These are phyloP conservation scores for Marvania coccoides DNA, from an alignment of 139 green algal genomes.

Conservation along the genomic window DNA sequence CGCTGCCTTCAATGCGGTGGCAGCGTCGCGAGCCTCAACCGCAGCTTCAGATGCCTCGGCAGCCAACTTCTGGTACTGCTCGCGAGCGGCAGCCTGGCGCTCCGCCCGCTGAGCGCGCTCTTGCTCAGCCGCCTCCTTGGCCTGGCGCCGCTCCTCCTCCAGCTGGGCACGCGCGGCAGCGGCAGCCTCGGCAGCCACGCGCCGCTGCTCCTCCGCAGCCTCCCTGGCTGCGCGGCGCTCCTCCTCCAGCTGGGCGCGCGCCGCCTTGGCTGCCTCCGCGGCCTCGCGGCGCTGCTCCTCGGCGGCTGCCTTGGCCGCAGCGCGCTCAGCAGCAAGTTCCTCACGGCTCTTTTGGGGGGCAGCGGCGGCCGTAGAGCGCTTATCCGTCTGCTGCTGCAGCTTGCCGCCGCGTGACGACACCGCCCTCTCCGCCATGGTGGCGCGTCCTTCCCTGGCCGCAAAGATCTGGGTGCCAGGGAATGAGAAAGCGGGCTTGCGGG, in stretches of 20 bases:
- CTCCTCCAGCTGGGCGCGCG: neutral
- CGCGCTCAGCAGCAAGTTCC: too few relatives aligned
- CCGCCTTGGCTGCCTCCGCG: neutral
- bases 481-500: neutral
- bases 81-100: neutral
- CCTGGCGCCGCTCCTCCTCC: neutral
- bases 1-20: neutral
- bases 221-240: neutral
- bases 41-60: slow-evolving; percentile 6
- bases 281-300: neutral
- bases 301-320: neutral
- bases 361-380: too few relatives aligned
- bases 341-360: slow-evolving; percentile 3
- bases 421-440: neutral
- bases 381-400: too few relatives aligned
- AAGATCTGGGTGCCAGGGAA: neutral
- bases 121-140: neutral
- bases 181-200: slow-evolving; percentile 4
- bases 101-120: slow-evolving; percentile 1
- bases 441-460: neutral
- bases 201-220: neutral
- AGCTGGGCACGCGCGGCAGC: neutral
- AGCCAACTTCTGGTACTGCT: slow-evolving; percentile 24
- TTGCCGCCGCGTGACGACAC: neutral
- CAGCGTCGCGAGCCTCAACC: slow-evolving; percentile 1